Evolutionary conservation across 306 rosid genomes (phyloP).

Genomic region (Benincasa hispida): DNA sequence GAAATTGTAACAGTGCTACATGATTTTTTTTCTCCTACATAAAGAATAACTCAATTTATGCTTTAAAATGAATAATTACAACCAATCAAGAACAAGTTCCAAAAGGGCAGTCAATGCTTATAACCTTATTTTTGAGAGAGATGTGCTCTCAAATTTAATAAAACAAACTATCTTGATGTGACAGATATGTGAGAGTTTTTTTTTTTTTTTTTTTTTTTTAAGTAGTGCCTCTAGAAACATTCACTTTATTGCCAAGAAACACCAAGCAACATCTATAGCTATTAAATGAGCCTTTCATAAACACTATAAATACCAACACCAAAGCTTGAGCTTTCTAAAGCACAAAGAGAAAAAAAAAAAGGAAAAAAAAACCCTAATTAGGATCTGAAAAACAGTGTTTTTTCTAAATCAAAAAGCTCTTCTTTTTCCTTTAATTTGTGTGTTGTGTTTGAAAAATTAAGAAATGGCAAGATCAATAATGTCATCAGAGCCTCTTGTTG

Average conservation of each 20-base stretch:
- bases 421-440: too few species aligned
- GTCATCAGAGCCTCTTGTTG: slow-evolving; percentile 41
- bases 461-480: too few species aligned
- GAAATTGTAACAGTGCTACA: background rate
- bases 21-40: background rate
- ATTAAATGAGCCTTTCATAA: background rate
- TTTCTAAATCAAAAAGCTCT: too few species aligned
- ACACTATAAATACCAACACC: background rate
- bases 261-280: background rate
- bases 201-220: too few species aligned
- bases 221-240: background rate
- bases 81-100: slow-evolving; percentile 36
- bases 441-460: background rate
- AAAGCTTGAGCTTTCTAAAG: background rate
- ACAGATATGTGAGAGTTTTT: background rate
- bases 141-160: background rate
- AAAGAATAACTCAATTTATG: background rate
- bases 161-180: background rate
- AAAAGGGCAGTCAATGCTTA: slow-evolving; percentile 13
- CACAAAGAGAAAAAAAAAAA: too few species aligned
- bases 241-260: background rate
- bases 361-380: too few species aligned
- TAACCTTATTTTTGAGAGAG: background rate
- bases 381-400: too few species aligned
- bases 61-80: slow-evolving; percentile 1